phyloP scores from a whole-genome alignment of 208 protist species.

The Angomonas desouzai region DNA sequence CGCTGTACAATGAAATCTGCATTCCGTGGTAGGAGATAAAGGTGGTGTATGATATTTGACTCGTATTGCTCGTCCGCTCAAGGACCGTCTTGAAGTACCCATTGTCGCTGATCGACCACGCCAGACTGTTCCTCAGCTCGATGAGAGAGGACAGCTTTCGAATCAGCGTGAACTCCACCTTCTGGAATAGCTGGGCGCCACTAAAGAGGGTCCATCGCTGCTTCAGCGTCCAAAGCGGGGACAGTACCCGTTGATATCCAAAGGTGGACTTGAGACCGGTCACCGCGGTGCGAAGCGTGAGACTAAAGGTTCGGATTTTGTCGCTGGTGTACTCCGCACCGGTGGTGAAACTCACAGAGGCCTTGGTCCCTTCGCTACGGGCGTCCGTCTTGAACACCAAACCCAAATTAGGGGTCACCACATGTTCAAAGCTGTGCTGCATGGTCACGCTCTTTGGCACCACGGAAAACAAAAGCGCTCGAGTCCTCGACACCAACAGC shows the following conservation, averaged over 20 bases:
- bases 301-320: conserved; percentile 30
- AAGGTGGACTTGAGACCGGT: conserved; percentile 40
- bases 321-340: conserved; percentile 31
- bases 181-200: conserved; percentile 34
- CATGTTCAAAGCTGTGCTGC: conserved; percentile 57
- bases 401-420: conserved; percentile 29
- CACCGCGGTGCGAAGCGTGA: conserved; percentile 35
- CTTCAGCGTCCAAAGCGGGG: conserved; percentile 50
- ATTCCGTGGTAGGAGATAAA: conserved; percentile 50
- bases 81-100: conserved; percentile 53
- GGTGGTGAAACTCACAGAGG: conserved; percentile 26
- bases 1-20: conserved; percentile 30
- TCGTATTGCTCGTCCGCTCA: conserved; percentile 17
- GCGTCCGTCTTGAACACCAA: conserved; percentile 39
- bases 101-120: conserved; percentile 48
- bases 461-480: conserved; percentile 29
- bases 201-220: conserved; percentile 44
- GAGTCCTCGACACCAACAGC: no score
- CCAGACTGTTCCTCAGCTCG: conserved; percentile 55
- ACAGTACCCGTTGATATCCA: conserved; percentile 36
- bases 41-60: conserved; percentile 32
- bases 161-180: conserved; percentile 50
- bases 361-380: conserved; percentile 16
- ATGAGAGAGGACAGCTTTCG: conserved; percentile 53
- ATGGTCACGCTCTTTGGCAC: conserved; percentile 46